phyloP scores from a whole-genome alignment of 495 filamentous ascomycete genomes.

The Aspergillus taichungensis region DNA sequence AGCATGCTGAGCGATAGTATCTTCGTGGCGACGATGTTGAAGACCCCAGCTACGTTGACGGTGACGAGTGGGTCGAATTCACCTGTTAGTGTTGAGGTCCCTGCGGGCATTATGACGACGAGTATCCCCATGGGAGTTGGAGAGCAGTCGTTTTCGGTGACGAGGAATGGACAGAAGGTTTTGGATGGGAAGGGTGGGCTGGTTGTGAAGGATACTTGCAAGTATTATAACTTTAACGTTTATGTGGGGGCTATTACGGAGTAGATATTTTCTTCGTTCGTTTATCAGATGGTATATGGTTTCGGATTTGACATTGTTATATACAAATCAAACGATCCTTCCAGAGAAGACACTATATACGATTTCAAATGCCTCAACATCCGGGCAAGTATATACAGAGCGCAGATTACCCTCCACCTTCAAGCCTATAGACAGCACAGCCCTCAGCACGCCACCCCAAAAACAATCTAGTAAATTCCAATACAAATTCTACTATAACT shows the following conservation, averaged over 20 bases:
- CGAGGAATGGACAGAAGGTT: conserved; percentile 30
- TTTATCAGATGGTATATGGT: no score
- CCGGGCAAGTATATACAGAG: no score
- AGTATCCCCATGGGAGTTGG: conserved; percentile 44
- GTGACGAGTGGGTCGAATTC: conserved; percentile 33
- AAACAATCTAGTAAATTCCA: no score
- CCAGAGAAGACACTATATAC: no score
- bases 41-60: conserved; percentile 30
- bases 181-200: conserved; percentile 35
- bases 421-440: no score
- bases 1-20: conserved; percentile 33
- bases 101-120: conserved; percentile 39
- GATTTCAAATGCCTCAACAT: no score
- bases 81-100: conserved; percentile 24
- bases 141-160: conserved; percentile 40
- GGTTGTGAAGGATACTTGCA: conserved; percentile 38
- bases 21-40: conserved; percentile 47
- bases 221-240: conserved; percentile 54
- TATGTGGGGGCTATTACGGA: conserved; percentile 23
- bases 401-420: no score
- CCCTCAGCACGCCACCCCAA: no score
- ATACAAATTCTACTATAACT: no score
- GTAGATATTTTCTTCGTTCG: no score
- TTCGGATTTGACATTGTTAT: no score
- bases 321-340: no score